Evolutionary conservation across 2,329 filamentous ascomycete species (phyloP).

Genomic region (Nigrospora oryzae): DNA sequence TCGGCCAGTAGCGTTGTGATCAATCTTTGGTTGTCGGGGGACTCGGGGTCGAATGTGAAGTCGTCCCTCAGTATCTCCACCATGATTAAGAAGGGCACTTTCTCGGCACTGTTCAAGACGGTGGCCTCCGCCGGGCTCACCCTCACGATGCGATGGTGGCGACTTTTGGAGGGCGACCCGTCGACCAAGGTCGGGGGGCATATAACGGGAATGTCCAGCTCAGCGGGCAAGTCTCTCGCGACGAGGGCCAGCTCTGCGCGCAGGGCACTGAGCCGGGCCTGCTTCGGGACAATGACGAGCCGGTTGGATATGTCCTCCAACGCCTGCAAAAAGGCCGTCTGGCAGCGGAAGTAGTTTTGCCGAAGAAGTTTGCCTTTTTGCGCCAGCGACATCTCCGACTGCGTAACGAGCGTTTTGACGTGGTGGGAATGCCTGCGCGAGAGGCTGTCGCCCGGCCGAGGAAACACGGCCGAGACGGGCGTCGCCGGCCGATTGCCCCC

Average conservation of each 20-base stretch:
- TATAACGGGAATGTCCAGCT: slow-evolving; percentile 76
- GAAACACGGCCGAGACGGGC: slow-evolving; percentile 46
- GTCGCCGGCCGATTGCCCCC: slow-evolving; percentile 45
- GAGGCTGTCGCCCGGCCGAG: slow-evolving; percentile 38
- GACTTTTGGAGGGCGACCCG: slow-evolving; percentile 65
- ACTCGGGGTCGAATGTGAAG: slow-evolving; percentile 73
- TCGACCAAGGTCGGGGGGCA: slow-evolving; percentile 68
- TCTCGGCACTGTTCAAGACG: slow-evolving; percentile 78
- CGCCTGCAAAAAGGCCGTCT: slow-evolving; percentile 73
- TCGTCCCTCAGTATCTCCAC: slow-evolving; percentile 75
- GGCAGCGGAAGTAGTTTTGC: slow-evolving; percentile 75
- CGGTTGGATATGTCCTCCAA: slow-evolving; percentile 79
- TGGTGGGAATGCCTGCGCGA: slow-evolving; percentile 54
- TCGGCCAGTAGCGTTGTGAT: slow-evolving; percentile 49
- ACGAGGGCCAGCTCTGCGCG: slow-evolving; percentile 75
- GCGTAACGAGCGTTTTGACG: slow-evolving; percentile 45
- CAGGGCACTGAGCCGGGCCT: slow-evolving; percentile 70
- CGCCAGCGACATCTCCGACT: slow-evolving; percentile 51
- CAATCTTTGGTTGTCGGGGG: slow-evolving; percentile 62
- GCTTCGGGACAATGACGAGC: slow-evolving; percentile 74
- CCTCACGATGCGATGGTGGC: slow-evolving; percentile 74
- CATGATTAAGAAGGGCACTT: slow-evolving; percentile 80
- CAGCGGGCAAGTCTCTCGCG: slow-evolving; percentile 71
- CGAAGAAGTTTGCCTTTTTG: slow-evolving; percentile 67
- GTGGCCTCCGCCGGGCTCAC: slow-evolving; percentile 79